Evolutionary conservation across 805 yeast genomes (phyloP).

Genomic region (Pichia kluyveri): DNA sequence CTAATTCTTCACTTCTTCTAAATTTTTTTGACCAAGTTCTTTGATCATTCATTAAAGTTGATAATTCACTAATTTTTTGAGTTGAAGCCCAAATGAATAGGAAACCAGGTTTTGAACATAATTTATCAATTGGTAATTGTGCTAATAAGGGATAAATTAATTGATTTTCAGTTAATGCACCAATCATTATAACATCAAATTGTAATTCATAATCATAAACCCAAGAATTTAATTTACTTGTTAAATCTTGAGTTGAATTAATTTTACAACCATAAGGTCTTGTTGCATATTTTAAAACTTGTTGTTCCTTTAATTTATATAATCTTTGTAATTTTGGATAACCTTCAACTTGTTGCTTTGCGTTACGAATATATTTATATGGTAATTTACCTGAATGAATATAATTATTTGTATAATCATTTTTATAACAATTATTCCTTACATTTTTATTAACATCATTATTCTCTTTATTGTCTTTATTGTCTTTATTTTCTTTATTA

Average conservation of each 20-base stretch:
- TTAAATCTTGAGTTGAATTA: constrained; percentile 38
- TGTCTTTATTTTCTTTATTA: neutral
- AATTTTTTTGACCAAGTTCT: constrained; percentile 48
- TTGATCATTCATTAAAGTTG: constrained; percentile 34
- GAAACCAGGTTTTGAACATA: constrained; percentile 81
- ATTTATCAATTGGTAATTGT: constrained; percentile 58
- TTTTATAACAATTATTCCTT: constrained; percentile 30
- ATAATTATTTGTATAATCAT: constrained; percentile 67
- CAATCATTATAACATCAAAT: constrained; percentile 89
- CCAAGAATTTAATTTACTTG: constrained; percentile 54
- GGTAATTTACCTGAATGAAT: constrained; percentile 59
- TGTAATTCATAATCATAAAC: constrained; percentile 44
- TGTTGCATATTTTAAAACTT: constrained; percentile 42
- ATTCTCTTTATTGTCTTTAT: neutral
- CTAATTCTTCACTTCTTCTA: constrained; percentile 83
- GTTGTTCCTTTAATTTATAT: constrained; percentile 54
- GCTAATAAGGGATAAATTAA: constrained; percentile 52
- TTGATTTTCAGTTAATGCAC: constrained; percentile 72
- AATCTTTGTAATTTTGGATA: constrained; percentile 75
- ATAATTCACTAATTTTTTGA: constrained; percentile 55
- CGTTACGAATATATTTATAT: constrained; percentile 55
- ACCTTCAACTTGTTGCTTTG: constrained; percentile 62
- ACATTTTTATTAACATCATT: neutral
- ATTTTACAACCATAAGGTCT: constrained; percentile 61
- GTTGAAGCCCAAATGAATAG: constrained; percentile 84